Conservation (phyloP, 352 stramenopile genomes). For the Pythium folliculosum region DNA sequence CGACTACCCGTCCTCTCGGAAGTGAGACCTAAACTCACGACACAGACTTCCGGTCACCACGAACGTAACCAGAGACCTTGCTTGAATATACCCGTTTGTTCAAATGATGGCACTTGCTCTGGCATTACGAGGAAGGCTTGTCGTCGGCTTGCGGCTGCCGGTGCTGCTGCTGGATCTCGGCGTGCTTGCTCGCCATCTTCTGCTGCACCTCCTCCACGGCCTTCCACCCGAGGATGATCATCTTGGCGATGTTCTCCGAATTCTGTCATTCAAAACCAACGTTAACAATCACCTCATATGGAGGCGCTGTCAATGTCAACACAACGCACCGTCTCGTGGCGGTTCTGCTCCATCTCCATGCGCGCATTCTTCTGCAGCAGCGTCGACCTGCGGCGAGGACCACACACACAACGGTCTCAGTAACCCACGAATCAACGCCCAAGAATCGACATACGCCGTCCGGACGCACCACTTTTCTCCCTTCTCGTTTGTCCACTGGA, state of each 20-base stretch:
- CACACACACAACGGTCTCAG: not conserved
- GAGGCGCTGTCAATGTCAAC: too few species aligned
- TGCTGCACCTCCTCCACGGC: constrained; percentile 75
- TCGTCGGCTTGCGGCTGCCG: constrained; percentile 2
- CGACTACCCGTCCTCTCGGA: constrained; percentile 42
- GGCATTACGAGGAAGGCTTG: constrained; percentile 2
- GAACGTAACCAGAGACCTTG: too few species aligned
- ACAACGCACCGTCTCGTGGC: constrained; percentile 59
- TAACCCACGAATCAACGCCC: too few species aligned
- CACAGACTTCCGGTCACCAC: too few species aligned
- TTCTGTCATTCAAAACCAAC: constrained; percentile 57
- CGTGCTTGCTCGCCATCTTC: constrained; percentile 46
- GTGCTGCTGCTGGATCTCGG: constrained; percentile 25
- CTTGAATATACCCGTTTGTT: not conserved
- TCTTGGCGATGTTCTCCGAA: constrained; percentile 74
- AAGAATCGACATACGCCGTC: too few species aligned
- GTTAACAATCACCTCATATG: too few species aligned
- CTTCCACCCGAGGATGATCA: constrained; percentile 78
- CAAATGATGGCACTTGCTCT: not conserved
- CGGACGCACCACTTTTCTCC: constrained; percentile 61
- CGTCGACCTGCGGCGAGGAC: constrained; percentile 34
- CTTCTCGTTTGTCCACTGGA: constrained; percentile 76
- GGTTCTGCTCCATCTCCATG: constrained; percentile 80
- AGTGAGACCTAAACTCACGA: constrained; percentile 30
- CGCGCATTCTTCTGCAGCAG: constrained; percentile 72